These are phyloP conservation scores for Xylariaceae sp. DNA, from an alignment of 2,329 filamentous ascomycete genomes.

Conservation along the genomic window DNA sequence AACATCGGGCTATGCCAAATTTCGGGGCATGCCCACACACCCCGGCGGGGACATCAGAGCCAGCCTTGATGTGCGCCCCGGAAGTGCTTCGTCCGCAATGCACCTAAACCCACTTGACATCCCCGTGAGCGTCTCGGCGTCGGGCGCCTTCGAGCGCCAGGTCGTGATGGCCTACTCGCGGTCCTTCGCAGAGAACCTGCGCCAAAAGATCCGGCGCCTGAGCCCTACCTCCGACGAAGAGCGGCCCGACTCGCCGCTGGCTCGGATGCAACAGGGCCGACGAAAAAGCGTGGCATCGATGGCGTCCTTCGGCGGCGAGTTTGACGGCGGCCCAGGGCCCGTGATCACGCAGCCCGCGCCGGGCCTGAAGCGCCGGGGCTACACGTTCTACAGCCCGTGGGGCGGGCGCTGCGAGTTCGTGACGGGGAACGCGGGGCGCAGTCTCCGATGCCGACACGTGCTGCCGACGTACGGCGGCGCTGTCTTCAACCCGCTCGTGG, in stretches of 20 bases:
- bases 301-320: slow-evolving; percentile 38
- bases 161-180: slow-evolving; percentile 61
- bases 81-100: slow-evolving; percentile 25
- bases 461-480: slow-evolving; percentile 50
- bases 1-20: slow-evolving; percentile 60
- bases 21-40: slow-evolving; percentile 51
- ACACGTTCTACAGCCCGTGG: slow-evolving; percentile 85
- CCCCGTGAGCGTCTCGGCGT: slow-evolving; percentile 13
- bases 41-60: slow-evolving; percentile 26
- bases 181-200: slow-evolving; percentile 51
- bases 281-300: slow-evolving; percentile 39
- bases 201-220: slow-evolving; percentile 46
- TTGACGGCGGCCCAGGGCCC: slow-evolving; percentile 30
- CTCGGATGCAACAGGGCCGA: slow-evolving; percentile 33
- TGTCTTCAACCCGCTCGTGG: slow-evolving; percentile 49
- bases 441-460: slow-evolving; percentile 74
- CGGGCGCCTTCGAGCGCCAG: slow-evolving; percentile 53
- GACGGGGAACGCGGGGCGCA: slow-evolving; percentile 75
- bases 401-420: slow-evolving; percentile 83
- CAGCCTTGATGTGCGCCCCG: slow-evolving; percentile 34
- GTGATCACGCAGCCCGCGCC: slow-evolving; percentile 48
- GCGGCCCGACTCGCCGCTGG: slow-evolving; percentile 31
- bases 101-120: slow-evolving; percentile 17
- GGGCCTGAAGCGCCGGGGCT: slow-evolving; percentile 62
- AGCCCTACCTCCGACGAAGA: slow-evolving; percentile 35